Percentiles rank a stretch among this genome's conserved stretches.
phyloP scores from a whole-genome alignment of 164 flowering plant species.

The Aristolochia fimbriata region DNA sequence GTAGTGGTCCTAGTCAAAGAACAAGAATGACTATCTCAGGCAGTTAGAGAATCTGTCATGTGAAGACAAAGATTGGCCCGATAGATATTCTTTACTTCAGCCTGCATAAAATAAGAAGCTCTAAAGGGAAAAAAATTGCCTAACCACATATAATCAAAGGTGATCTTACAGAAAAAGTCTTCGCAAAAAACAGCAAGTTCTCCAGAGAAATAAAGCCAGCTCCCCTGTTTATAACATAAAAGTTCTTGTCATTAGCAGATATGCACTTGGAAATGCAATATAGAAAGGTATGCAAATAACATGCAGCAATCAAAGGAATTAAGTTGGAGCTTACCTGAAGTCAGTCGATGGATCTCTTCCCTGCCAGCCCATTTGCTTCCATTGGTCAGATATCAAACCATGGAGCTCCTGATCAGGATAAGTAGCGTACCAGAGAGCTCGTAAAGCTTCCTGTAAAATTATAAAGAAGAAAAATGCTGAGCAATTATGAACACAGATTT shows the following conservation, averaged over 20 bases:
- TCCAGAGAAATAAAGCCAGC: conserved; percentile 93
- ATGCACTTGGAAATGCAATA: neutral
- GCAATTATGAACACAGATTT: neutral
- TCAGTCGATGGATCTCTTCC: conserved; percentile 95
- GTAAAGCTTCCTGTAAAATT: conserved; percentile 54
- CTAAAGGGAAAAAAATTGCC: conserved; percentile 2
- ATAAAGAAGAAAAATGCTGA: neutral
- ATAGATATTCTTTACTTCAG: neutral
- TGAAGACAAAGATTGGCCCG: no score
- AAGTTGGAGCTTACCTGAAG: conserved; percentile 48
- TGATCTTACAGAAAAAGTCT: conserved; percentile 66
- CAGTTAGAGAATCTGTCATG: neutral
- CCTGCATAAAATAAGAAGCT: neutral
- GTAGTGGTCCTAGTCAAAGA: neutral
- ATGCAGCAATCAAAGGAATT: neutral
- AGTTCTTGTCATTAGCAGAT: neutral
- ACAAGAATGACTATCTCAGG: neutral
- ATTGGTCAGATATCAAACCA: conserved; percentile 72
- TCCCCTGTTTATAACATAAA: conserved; percentile 45
- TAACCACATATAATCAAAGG: no score
- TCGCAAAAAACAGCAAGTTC: conserved; percentile 84
- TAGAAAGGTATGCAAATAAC: neutral
- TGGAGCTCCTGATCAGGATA: conserved; percentile 65
- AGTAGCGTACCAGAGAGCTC: conserved; percentile 75
- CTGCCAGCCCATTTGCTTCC: conserved; percentile 99